phyloP scores from a whole-genome alignment of 345 rosid genomes.

The Ceriops decandra region DNA sequence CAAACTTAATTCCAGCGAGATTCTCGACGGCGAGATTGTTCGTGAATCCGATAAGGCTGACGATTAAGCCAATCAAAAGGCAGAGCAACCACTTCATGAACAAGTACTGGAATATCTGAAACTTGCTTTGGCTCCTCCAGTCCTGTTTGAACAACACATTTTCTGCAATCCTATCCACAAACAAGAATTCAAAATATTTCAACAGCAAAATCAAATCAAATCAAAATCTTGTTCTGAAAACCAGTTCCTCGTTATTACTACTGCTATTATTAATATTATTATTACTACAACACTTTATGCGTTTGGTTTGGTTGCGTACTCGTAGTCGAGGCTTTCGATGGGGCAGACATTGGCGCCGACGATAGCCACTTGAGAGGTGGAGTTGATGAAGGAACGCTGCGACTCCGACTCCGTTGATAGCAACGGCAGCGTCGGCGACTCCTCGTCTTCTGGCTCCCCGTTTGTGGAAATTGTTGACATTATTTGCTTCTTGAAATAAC shows the following conservation, averaged over 20 bases:
- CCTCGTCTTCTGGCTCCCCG: slow-evolving; percentile 16
- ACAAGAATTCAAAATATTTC: neutral
- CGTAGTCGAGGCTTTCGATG: slow-evolving; percentile 92
- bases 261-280: no score
- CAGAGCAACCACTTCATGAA: slow-evolving; percentile 83
- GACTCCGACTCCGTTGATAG: slow-evolving; percentile 33
- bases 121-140: slow-evolving; percentile 69
- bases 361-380: slow-evolving; percentile 89
- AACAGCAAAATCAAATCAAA: neutral
- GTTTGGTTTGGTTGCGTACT: slow-evolving; percentile 33
- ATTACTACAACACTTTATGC: no score
- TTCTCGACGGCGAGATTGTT: slow-evolving; percentile 91
- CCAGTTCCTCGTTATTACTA: no score
- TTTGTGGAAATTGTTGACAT: no score
- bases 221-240: neutral
- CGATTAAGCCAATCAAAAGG: slow-evolving; percentile 57
- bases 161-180: slow-evolving; percentile 54
- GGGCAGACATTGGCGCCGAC: slow-evolving; percentile 80
- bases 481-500: no score
- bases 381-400: slow-evolving; percentile 45
- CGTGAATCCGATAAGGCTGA: slow-evolving; percentile 72
- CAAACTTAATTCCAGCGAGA: slow-evolving; percentile 77
- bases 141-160: slow-evolving; percentile 91
- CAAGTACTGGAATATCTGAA: slow-evolving; percentile 63
- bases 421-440: slow-evolving; percentile 47